phyloP scores from a whole-genome alignment of 2,329 filamentous ascomycete genomes.

The Sphaerulina musiva region DNA sequence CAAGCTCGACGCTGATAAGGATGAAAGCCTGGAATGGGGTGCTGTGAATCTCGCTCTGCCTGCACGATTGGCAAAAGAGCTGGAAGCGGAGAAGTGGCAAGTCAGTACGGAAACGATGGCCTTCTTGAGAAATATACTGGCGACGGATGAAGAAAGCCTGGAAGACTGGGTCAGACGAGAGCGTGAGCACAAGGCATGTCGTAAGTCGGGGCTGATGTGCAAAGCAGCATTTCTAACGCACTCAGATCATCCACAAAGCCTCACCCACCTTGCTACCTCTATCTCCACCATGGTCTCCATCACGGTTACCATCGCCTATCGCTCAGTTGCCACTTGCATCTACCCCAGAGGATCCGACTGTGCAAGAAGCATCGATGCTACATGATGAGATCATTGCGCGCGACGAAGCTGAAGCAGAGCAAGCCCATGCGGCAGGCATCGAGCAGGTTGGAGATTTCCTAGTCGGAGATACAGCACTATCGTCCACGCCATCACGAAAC shows the following conservation, averaged over 20 bases:
- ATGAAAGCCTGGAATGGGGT: constrained; percentile 42
- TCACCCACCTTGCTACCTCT: constrained; percentile 46
- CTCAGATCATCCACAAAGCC: constrained; percentile 30
- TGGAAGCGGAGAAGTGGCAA: constrained; percentile 35
- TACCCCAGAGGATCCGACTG: constrained; percentile 28
- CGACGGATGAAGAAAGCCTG: constrained; percentile 19
- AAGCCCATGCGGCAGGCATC: constrained; percentile 14
- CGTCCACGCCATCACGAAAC: constrained; percentile 31
- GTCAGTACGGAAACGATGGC: constrained; percentile 33
- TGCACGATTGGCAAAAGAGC: constrained; percentile 10
- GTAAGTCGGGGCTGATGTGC: not conserved
- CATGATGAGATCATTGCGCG: constrained; percentile 32
- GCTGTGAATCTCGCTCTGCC: constrained; percentile 16
- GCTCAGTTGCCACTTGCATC: constrained; percentile 31
- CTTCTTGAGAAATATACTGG: constrained; percentile 35
- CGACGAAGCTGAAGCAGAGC: constrained; percentile 16
- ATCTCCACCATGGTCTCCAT: constrained; percentile 37
- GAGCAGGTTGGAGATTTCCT: not conserved
- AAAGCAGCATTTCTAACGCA: constrained; percentile 17
- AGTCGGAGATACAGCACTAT: not conserved
- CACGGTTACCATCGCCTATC: constrained; percentile 15
- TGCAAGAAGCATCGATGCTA: constrained; percentile 21
- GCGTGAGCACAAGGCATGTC: constrained; percentile 25
- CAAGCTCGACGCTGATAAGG: constrained; percentile 37
- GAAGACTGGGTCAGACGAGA: constrained; percentile 13